A percentile compares a stretch with the other conserved stretches of the same genome.
These are phyloP conservation scores for Gentiana macrophylla DNA, from an alignment of 257 asterid genomes.

Conservation along the genomic window DNA sequence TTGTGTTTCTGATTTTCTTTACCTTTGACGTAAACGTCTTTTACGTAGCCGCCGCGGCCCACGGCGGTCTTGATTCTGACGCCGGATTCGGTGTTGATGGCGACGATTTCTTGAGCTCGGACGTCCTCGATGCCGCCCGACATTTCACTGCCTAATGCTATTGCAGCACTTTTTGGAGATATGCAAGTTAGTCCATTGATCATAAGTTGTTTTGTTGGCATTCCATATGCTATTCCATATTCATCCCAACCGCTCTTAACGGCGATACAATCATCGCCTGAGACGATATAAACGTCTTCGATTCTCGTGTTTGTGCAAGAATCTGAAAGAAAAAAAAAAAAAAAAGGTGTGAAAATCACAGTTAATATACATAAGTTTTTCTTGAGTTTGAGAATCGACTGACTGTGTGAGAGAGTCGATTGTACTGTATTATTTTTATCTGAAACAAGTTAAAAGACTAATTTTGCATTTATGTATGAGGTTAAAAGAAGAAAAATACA, in stretches of 20 bases:
- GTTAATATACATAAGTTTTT: neutral
- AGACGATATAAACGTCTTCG: conserved; percentile 60
- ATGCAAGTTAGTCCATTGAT: conserved; percentile 71
- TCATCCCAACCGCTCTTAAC: conserved; percentile 94
- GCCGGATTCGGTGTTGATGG: conserved; percentile 67
- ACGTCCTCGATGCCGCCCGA: conserved; percentile 87
- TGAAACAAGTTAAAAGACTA: neutral
- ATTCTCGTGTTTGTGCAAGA: conserved; percentile 81
- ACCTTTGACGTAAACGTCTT: conserved; percentile 55
- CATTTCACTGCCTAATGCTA: conserved; percentile 90
- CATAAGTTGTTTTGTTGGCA: conserved; percentile 64
- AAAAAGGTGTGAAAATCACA: neutral
- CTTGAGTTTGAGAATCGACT: neutral
- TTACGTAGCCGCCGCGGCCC: conserved; percentile 72
- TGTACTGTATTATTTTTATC: neutral
- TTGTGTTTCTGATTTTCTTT: conserved; percentile 1
- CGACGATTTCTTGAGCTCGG: conserved; percentile 57
- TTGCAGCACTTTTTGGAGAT: conserved; percentile 83
- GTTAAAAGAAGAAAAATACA: neutral
- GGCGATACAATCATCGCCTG: conserved; percentile 84
- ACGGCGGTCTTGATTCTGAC: conserved; percentile 67
- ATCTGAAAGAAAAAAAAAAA: conserved; percentile 26
- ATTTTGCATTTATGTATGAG: neutral
- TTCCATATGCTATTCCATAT: conserved; percentile 65
- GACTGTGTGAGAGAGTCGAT: too few relatives aligned